phyloP scores from a whole-genome alignment of 176 grass and related monocot species.

The Paspalum notatum region DNA sequence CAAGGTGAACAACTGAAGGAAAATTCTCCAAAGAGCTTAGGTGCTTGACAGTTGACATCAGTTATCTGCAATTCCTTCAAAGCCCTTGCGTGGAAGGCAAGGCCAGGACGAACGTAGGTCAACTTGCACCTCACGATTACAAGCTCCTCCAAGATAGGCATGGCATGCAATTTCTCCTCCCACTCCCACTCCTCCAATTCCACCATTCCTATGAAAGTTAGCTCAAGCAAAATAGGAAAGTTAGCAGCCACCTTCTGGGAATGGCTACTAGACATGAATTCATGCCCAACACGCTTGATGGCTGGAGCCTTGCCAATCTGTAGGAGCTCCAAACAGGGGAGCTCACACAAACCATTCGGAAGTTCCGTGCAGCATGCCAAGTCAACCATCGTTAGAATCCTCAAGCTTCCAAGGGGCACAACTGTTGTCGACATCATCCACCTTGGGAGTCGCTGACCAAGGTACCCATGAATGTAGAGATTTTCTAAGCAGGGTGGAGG shows the following conservation, averaged over 20 bases:
- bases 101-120: neutral
- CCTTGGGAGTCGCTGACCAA: constrained; percentile 12
- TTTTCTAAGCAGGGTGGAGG: neutral
- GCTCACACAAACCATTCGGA: constrained; percentile 11
- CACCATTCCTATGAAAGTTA: neutral
- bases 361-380: neutral
- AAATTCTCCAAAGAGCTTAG: too few species aligned
- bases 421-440: neutral
- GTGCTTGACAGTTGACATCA: neutral
- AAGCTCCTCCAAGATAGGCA: neutral
- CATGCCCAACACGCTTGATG: constrained; percentile 1
- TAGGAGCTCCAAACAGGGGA: neutral
- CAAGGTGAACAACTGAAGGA: neutral
- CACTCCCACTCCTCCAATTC: neutral
- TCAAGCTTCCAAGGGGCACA: neutral
- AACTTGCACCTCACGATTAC: neutral
- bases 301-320: neutral
- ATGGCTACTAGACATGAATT: neutral
- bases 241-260: neutral
- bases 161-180: neutral
- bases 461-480: neutral
- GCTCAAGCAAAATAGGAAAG: neutral
- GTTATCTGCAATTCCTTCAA: neutral
- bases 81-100: neutral
- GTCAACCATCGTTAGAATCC: neutral